Evolutionary conservation across 2,329 filamentous ascomycete genomes (phyloP).

Genomic region (Raffaelea ambrosiae): DNA sequence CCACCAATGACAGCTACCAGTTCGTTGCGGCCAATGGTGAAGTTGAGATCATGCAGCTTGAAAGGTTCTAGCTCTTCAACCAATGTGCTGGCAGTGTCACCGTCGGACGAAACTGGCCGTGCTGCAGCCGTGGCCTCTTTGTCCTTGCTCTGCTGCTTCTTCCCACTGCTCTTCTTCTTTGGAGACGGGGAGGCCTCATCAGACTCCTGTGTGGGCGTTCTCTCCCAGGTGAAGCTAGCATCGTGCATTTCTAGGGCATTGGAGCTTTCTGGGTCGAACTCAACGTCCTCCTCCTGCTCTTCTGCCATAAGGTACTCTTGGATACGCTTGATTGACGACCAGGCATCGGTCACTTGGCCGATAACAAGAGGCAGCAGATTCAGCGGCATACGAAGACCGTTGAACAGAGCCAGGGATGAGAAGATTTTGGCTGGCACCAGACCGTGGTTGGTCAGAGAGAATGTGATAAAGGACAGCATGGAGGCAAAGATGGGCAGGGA

Average conservation of each 20-base stretch:
- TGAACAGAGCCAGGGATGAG: slow-evolving; percentile 90
- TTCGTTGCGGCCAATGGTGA: slow-evolving; percentile 65
- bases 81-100: slow-evolving; percentile 45
- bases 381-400: slow-evolving; percentile 79
- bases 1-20: slow-evolving; percentile 77
- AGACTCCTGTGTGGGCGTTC: slow-evolving; percentile 45
- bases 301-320: slow-evolving; percentile 83
- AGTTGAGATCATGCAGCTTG: slow-evolving; percentile 58
- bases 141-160: slow-evolving; percentile 3
- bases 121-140: slow-evolving; percentile 18
- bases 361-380: slow-evolving; percentile 84
- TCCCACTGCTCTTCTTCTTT: slow-evolving; percentile 23
- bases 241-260: slow-evolving; percentile 63
- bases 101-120: slow-evolving; percentile 24
- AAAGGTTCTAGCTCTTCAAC: slow-evolving; percentile 59
- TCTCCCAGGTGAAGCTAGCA: slow-evolving; percentile 85
- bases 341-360: slow-evolving; percentile 83
- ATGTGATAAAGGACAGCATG: slow-evolving; percentile 90
- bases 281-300: slow-evolving; percentile 67
- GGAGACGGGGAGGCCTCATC: slow-evolving; percentile 40
- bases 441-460: slow-evolving; percentile 54
- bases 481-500: slow-evolving; percentile 88
- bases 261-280: slow-evolving; percentile 45
- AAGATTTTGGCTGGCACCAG: slow-evolving; percentile 75
- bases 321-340: slow-evolving; percentile 74